phyloP scores from a whole-genome alignment of 1,284 basidiomycete species.

The Ustilago loliicola region DNA sequence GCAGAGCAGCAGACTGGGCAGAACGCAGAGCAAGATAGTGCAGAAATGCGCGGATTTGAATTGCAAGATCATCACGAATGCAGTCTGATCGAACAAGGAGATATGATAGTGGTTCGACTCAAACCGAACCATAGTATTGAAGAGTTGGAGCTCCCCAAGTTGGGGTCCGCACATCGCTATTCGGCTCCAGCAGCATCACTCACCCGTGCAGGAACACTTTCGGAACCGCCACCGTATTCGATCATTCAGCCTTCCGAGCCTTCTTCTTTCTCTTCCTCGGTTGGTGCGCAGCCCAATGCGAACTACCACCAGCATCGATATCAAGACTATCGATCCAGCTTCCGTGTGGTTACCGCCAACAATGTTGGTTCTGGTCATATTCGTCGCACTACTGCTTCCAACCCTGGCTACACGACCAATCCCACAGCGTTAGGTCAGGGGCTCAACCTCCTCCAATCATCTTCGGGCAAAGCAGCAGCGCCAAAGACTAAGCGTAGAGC shows the following conservation, averaged over 20 bases:
- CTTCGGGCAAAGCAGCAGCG: constrained; percentile 15
- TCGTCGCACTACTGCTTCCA: constrained; percentile 21
- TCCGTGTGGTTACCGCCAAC: constrained; percentile 59
- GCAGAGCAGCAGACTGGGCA: constrained; percentile 20
- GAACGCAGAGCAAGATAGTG: not conserved
- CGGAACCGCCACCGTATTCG: constrained; percentile 57
- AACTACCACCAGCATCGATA: constrained; percentile 66
- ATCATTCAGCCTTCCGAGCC: constrained; percentile 63
- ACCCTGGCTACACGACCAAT: constrained; percentile 15
- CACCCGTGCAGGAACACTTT: constrained; percentile 55
- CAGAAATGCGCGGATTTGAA: constrained; percentile 55
- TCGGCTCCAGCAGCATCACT: constrained; percentile 51
- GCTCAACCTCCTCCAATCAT: constrained; percentile 29
- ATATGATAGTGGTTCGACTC: constrained; percentile 64
- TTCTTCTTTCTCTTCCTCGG: constrained; percentile 66
- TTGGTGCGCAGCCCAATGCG: constrained; percentile 65
- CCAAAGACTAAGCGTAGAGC: constrained; percentile 32
- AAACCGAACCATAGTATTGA: constrained; percentile 39
- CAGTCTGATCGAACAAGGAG: constrained; percentile 66
- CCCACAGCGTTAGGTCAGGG: constrained; percentile 34
- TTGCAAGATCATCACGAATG: constrained; percentile 68
- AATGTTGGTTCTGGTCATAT: constrained; percentile 51
- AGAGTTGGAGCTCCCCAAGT: constrained; percentile 63
- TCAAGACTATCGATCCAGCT: constrained; percentile 59
- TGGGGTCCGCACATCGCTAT: constrained; percentile 54